Base-by-base conservation (phyloP, 257 asterid species). In the Solanum appendiculatum region DNA sequence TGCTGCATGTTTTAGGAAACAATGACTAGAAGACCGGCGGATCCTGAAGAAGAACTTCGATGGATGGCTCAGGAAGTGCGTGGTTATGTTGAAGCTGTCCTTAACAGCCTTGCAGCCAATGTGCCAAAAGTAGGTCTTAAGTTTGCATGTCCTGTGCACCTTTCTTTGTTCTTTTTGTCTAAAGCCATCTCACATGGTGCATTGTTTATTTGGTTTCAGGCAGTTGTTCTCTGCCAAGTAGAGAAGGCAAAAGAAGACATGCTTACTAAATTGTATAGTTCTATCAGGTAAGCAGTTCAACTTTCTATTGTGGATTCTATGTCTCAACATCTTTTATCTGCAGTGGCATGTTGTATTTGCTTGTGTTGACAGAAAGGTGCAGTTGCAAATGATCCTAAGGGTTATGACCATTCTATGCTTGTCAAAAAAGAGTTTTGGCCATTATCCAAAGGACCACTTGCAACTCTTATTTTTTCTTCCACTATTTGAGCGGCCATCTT, bases 51-150 rank as follows among this genome's bases (percentile, higher is more conserved):
- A 90, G 98, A 96, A 88, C 98, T 96, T 87, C 94, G 98, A 85
- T 96, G 98, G 98, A 96, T 96, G 98, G 91, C 98, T 91, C 98
- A 96, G 88, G 98, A 96, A 94, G 98, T 96, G 88, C 98, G 98
- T 39, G 98, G 98, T 86, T 96, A 96, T 91, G 98, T 96, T 87
- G 98, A 96, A 92, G 98, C 98, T 70, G 98, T 96, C 88, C 95
- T 96, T 23, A 96, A 96, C 90, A 96, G 98, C 89, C 98, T 96
- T 88, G 98, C 97, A 46, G 98, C 98, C 82, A 96, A 96, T 90
- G 98, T 96, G 87, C 98, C 98, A 69, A 96, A 96, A 93, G 98
- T 94, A 82, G n/a, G 92, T 78, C 85, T 87, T 44, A 21, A 85
- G 83, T 36, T 44, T 44, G 80, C 36, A 48, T 81, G 25, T 31